Evolutionary conservation across 768 basidiomycete species (phyloP), one percentile per base, ranked within the genome.

Genomic region (Gloeostereum incarnatum): DNA sequence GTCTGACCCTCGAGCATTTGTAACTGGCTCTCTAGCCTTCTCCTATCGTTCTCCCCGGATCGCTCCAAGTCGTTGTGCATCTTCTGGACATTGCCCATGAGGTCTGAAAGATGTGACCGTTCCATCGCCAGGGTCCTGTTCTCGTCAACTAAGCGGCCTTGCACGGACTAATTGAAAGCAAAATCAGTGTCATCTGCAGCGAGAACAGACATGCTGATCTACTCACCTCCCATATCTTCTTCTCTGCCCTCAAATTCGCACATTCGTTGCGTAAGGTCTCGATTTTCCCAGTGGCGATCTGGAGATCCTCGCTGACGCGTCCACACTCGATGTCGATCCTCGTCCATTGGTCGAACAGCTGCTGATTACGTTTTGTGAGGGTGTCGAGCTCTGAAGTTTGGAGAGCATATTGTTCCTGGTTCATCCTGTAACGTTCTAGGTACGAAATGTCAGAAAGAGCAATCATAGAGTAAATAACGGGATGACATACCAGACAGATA

Each of bases 231-330:
- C 85, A 90, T 24, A 93, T 86, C 51, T 78, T 82, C 66, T 90
- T 93, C 70, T 98, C 94, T 0, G 91, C 92, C 30, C 84, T 78
- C 13, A 96, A 71, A 54, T 88, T 93, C 2, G 87, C 84, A 45
- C 69, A 75, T 49, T 97, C 93, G 47, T 85, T 88, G 7, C 88
- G 77, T 26, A 91, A 62, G 41, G 85, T 80, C 45, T 93, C 89
- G 11, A 81, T 60, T 17, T 71, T 69, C 18, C 71, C 64, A 44
- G 73, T 76, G 2, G 76, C 66, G 5, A 66, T 57, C 16, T 74
- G 64, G 7, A 85, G 62, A 31, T 87, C 81, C 31, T 86, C 81
- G 11, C 73, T 62, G 24, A 80, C 71, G 39, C 83, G 72, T 45
- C 71, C 70, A 43, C 73, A 80, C 47, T 85, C 78, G 41, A 89